These are phyloP conservation scores for Colletotrichum filicis DNA, from an alignment of 2,329 filamentous ascomycete species.

Conservation along the genomic window DNA sequence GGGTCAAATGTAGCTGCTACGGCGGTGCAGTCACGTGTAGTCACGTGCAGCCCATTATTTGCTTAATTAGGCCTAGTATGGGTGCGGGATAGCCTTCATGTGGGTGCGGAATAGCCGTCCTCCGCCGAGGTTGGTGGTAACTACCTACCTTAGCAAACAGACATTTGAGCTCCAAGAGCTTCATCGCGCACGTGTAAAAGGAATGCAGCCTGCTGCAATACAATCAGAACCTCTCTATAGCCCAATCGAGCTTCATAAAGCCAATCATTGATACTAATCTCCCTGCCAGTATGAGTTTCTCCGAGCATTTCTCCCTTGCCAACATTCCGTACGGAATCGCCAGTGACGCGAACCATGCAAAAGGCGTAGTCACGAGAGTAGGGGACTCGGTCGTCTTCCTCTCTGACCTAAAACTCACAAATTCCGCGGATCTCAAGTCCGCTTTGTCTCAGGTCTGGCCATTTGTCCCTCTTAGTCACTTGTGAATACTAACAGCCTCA, in stretches of 20 bases:
- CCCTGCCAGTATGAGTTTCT: conserved; percentile 13
- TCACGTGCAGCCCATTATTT: too few species aligned
- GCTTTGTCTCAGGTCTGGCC: conserved; percentile 6
- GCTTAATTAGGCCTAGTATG: too few species aligned
- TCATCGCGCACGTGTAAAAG: conserved; percentile 1
- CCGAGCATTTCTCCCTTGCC: conserved; percentile 63
- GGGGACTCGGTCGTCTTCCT: conserved; percentile 64
- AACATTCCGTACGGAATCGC: conserved; percentile 67
- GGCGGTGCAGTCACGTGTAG: too few species aligned
- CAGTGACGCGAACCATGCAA: conserved; percentile 49
- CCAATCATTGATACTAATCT: background rate
- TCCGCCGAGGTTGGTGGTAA: background rate
- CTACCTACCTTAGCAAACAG: background rate
- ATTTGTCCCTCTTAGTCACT: conserved; percentile 27
- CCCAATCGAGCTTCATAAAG: background rate
- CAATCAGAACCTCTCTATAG: background rate
- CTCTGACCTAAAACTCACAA: conserved; percentile 48
- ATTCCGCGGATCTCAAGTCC: conserved; percentile 1
- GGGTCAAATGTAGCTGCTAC: too few species aligned
- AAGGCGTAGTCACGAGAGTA: conserved; percentile 61
- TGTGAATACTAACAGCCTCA: conserved; percentile 42
- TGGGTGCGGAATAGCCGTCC: too few species aligned
- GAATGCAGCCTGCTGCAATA: background rate
- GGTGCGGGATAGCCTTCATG: too few species aligned
- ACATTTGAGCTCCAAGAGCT: background rate